These are phyloP conservation scores for Epichloe baconii DNA, from an alignment of 2,329 filamentous ascomycete species.

Conservation along the genomic window DNA sequence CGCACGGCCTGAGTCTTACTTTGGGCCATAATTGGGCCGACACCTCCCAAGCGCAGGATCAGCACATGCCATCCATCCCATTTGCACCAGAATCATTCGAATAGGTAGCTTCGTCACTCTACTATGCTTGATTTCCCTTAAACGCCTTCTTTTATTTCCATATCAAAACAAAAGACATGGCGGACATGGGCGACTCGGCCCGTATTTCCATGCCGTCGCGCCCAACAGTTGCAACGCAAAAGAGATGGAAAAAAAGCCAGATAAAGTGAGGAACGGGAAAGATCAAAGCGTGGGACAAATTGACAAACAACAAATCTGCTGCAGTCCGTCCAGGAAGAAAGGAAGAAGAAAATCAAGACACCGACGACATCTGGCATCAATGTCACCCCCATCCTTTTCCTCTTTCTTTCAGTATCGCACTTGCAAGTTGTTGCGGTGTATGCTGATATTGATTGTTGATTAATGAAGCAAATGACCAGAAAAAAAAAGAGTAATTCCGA, in stretches of 20 bases:
- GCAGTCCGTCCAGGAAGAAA: not conserved
- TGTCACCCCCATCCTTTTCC: not conserved
- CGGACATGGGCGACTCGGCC: not conserved
- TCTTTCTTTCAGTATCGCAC: not conserved
- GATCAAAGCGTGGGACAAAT: not conserved
- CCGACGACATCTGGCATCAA: not conserved
- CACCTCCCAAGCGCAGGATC: constrained; percentile 1
- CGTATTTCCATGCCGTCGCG: not conserved
- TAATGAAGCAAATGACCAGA: not conserved
- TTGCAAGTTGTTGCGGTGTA: not conserved
- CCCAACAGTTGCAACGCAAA: constrained; percentile 1
- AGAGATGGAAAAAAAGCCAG: not conserved
- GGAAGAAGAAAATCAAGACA: not conserved
- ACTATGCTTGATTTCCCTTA: constrained; percentile 5
- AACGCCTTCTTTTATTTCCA: constrained; percentile 8
- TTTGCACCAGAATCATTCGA: not conserved
- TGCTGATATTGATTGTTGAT: not conserved
- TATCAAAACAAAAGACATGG: constrained; percentile 1
- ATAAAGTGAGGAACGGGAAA: not conserved
- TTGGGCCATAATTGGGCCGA: not conserved
- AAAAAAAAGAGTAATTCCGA: constrained; percentile 4
- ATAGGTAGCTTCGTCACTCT: constrained; percentile 5
- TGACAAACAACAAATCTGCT: not conserved
- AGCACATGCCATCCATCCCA: constrained; percentile 6
- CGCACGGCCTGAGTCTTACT: not conserved